Base-by-base conservation (phyloP, 495 filamentous ascomycete species). In the Acidiella bohemica region DNA sequence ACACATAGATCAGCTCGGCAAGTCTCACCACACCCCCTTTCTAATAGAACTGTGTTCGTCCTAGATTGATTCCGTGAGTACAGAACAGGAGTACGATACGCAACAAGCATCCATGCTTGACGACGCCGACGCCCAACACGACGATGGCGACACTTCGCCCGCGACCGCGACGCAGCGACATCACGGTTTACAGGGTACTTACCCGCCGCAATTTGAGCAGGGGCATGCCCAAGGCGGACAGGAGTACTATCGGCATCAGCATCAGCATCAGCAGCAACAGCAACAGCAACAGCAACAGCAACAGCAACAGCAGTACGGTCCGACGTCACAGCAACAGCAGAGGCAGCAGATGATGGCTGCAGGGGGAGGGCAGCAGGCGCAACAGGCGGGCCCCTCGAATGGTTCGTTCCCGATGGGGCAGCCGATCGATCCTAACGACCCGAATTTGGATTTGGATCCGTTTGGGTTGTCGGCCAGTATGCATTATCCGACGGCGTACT, bases 51-150 rank as follows among this genome's bases (percentile, higher is more conserved):
- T 79, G 55, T 79, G 76, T 71, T 73, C 71, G 76, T 83, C 78
- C 79, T 82, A 84, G 75, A 66, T 51, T 81, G 65, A 84, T 73
- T 73, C 58, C 70, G 69, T 81, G 64, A 70, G 61, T 77, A 71
- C 72, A 97, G 90, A 96, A 69, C 88, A 93, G 72, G 90, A 97
- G 69, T 96, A 96, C 68, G 90, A 97, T 63, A 85, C 90, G 40
- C 82, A 90, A 68, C 23, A 46, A 32, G 26, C 29, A 23, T 39
- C 49, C 21, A 82, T 93, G 72, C 75, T 90, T 58, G 88, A 96
- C 57, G 22, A 36, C 16, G 10, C 57, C 67, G 88, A 94, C 67
- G 88, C 94, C 23, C 56, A 8, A 12, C 36, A 72, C 49, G 76
- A 80, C 41, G 67, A 27, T 7, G 25, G n/a, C 25, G 7, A 27